A percentile compares a stretch with the other conserved stretches of the same genome.
Evolutionary conservation across 2,329 filamentous ascomycete genomes (phyloP).

Genomic region (Aureobasidium pullulans): DNA sequence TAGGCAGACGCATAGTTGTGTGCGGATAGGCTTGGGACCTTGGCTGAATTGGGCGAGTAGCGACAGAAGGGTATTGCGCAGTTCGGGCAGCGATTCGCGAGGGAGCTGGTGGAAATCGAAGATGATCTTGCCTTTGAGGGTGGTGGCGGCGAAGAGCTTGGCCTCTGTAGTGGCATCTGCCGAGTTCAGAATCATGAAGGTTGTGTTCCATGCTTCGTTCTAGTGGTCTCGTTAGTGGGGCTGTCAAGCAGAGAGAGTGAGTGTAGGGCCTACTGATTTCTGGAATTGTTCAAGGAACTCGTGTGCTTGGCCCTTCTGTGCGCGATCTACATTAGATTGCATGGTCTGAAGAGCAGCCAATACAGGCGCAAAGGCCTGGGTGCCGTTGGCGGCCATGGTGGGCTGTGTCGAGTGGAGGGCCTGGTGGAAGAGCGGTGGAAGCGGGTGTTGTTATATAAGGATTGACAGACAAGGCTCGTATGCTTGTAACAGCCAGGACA

Average conservation of each 20-base stretch:
- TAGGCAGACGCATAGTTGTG: constrained; percentile 90
- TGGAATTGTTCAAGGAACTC: constrained; percentile 91
- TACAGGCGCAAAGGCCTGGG: constrained; percentile 73
- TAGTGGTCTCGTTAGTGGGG: constrained; percentile 33
- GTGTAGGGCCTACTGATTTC: constrained; percentile 64
- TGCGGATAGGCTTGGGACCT: constrained; percentile 68
- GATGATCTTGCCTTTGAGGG: constrained; percentile 97
- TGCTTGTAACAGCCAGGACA: not conserved
- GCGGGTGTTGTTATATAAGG: not conserved
- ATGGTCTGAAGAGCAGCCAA: constrained; percentile 85
- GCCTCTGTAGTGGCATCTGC: constrained; percentile 68
- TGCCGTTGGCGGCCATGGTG: constrained; percentile 41
- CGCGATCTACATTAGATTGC: constrained; percentile 71
- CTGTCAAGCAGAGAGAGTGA: not conserved
- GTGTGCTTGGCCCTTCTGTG: constrained; percentile 82
- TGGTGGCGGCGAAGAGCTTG: constrained; percentile 92
- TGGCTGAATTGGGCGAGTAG: constrained; percentile 74
- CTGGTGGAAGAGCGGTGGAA: not conserved
- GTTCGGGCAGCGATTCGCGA: constrained; percentile 61
- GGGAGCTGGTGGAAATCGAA: constrained; percentile 92
- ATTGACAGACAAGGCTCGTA: not conserved
- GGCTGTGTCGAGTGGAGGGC: not conserved
- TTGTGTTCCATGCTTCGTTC: constrained; percentile 86
- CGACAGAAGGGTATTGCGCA: constrained; percentile 76
- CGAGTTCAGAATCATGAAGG: constrained; percentile 78